A percentile compares a stretch with the other conserved stretches of the same genome.
Evolutionary conservation across 768 basidiomycete genomes (phyloP).

Genomic region (Auricularia heimuer): DNA sequence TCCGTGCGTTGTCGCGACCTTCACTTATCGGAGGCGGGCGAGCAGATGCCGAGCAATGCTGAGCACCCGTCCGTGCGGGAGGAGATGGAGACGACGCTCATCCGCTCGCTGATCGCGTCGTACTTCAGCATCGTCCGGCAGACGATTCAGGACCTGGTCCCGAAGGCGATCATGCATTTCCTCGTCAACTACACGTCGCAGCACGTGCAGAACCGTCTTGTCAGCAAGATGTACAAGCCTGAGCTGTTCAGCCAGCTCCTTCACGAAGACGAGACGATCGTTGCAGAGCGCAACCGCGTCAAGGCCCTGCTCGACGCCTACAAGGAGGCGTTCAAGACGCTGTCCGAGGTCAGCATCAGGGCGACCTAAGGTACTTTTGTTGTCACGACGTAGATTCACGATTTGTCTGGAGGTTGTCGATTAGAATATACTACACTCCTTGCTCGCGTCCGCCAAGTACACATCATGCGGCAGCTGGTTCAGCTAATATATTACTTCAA

Average conservation of each 20-base stretch:
- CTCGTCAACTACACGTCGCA: constrained; percentile 95
- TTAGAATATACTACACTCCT: not conserved
- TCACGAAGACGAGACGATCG: constrained; percentile 91
- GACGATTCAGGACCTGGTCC: constrained; percentile 92
- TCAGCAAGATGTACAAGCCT: constrained; percentile 91
- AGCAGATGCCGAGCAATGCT: constrained; percentile 44
- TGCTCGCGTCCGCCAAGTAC: not conserved
- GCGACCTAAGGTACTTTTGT: constrained; percentile 27
- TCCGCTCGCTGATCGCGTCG: constrained; percentile 87
- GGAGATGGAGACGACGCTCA: constrained; percentile 94
- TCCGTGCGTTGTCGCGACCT: not conserved
- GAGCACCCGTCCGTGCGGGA: constrained; percentile 70
- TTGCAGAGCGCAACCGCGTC: constrained; percentile 85
- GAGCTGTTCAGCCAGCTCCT: constrained; percentile 83
- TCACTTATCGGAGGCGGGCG: not conserved
- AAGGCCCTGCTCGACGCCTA: constrained; percentile 94
- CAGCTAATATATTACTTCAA: no score
- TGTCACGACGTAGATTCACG: not conserved
- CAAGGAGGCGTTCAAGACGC: constrained; percentile 83
- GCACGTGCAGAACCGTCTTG: constrained; percentile 91
- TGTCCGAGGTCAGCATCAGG: constrained; percentile 75
- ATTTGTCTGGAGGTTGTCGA: not conserved
- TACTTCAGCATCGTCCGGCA: constrained; percentile 96
- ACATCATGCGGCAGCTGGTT: not conserved
- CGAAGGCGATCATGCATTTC: constrained; percentile 98